Percentiles rank a stretch among this genome's conserved stretches.
phyloP scores from a whole-genome alignment of 2,329 filamentous ascomycete species.

The Xylariaceae sp. region DNA sequence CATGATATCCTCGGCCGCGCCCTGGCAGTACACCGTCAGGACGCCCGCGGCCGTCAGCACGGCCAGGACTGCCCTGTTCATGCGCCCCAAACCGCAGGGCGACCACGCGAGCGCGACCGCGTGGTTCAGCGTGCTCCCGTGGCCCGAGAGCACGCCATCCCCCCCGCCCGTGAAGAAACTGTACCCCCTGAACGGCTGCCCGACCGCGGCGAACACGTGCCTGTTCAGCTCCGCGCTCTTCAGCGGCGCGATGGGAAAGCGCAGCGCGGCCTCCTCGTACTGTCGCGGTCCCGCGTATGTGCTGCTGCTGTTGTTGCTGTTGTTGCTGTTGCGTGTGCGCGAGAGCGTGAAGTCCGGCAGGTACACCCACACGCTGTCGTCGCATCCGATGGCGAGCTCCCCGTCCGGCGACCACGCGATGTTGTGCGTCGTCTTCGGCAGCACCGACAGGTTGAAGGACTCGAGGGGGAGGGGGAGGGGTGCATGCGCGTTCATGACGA shows the following conservation, averaged over 20 bases:
- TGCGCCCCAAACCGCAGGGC: conserved; percentile 51
- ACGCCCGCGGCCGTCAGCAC: conserved; percentile 46
- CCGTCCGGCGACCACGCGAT: conserved; percentile 52
- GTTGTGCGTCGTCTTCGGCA: conserved; percentile 40
- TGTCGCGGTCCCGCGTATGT: no score
- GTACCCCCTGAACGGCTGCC: conserved; percentile 24
- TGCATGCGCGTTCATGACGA: no score
- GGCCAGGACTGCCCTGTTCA: conserved; percentile 46
- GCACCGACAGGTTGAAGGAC: conserved; percentile 38
- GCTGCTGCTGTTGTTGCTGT: conserved; percentile 18
- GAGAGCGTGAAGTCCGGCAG: conserved; percentile 40
- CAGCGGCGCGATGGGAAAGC: conserved; percentile 28
- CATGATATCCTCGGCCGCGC: conserved; percentile 23
- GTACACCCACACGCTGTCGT: conserved; percentile 49
- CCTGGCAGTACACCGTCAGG: conserved; percentile 48
- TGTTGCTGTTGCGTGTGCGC: conserved; percentile 2
- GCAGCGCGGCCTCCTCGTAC: conserved; percentile 29
- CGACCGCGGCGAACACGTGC: conserved; percentile 25
- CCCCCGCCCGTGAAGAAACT: conserved; percentile 40
- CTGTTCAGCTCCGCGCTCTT: conserved; percentile 26
- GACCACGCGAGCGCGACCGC: conserved; percentile 52
- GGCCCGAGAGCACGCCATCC: conserved; percentile 39
- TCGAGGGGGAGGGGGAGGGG: conserved; percentile 41
- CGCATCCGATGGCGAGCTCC: conserved; percentile 51
- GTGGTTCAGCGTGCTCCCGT: conserved; percentile 49